Base-by-base conservation (phyloP, 2,329 filamentous ascomycete species). In the Botrytis pseudocinerea region DNA sequence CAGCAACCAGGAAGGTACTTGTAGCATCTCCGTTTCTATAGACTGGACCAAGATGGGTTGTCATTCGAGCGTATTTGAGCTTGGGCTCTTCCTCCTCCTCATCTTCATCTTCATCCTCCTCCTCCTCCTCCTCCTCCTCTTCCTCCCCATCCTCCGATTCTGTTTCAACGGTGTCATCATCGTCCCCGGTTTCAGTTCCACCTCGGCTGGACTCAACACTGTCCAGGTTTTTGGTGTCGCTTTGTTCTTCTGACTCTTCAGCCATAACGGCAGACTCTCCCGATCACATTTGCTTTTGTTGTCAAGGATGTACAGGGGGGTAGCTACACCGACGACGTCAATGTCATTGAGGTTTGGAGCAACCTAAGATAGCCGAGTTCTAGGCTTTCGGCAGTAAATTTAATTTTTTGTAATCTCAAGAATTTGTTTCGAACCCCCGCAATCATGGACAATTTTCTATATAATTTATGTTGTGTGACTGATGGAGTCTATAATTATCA, bases 21-120 rank as follows among this genome's bases (percentile, higher is more conserved):
- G 95, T 98, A 78, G 94, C 93, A 87, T 99, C 96, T 78, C 94
- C 95, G 84, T 97, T 97, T 73, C 94, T 91, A 84, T 99, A 99
- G 48, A 98, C 89, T 61, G 92, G 85, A 40, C 88, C 90, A 75
- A 99, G 84, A 79, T 92, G 91, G 74, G 91, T 91, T 12, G 96
- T 98, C 77, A 98, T 84, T 66, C 94, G 92, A 69, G 92, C 92
- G 82, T 98, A 98, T 83, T 99, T 99, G 78, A 99, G 88, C 80
- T 91, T 92, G 42, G 96, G 97, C 83, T 98, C 95, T 28, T 98
- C 95, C 9, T 98, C 95, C 4, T 96, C 94, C 0, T 95, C 93
- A 0, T 97, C 32, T 0, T 95, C 93, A 0, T 97, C n/a, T n/a
- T n/a, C 93, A 90, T 0, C 69, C 44, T 71, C 84, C 0, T 85